Conservation (phyloP, 148 eudicot genomes). For the Euryodendron excelsum region DNA sequence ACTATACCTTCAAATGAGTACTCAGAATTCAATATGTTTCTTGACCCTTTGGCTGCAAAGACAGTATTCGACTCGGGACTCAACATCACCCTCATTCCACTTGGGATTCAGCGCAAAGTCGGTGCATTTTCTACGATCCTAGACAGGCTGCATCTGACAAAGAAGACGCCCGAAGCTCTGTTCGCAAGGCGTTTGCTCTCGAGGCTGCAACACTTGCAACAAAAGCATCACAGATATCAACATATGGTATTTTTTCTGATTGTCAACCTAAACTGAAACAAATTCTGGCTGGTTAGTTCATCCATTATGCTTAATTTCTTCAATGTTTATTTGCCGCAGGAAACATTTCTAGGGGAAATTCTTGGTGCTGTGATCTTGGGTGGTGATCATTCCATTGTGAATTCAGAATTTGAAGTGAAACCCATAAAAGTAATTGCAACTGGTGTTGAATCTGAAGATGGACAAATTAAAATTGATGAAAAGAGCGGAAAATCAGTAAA, state of each 20-base stretch:
- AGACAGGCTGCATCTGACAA: slow-evolving; percentile 25
- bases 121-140: slow-evolving; percentile 31
- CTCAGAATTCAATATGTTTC: slow-evolving; percentile 78
- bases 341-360: slow-evolving; percentile 72
- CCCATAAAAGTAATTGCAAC: slow-evolving; percentile 45
- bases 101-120: slow-evolving; percentile 46
- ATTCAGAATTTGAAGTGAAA: slow-evolving; percentile 31
- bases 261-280: background rate
- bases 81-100: slow-evolving; percentile 63
- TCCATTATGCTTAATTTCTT: background rate
- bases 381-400: slow-evolving; percentile 28
- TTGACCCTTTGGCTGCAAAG: slow-evolving; percentile 85
- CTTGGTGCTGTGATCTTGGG: slow-evolving; percentile 71
- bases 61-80: slow-evolving; percentile 53
- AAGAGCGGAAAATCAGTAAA: slow-evolving; percentile 42
- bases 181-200: slow-evolving; percentile 49
- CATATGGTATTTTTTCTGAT: slow-evolving; percentile 58
- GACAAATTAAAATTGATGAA: slow-evolving; percentile 43
- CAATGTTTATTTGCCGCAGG: slow-evolving; percentile 37
- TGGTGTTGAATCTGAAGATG: slow-evolving; percentile 60
- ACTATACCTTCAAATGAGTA: slow-evolving; percentile 54
- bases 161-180: slow-evolving; percentile 56
- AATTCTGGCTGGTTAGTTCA: background rate
- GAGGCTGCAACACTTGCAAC: slow-evolving; percentile 42
- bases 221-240: slow-evolving; percentile 48